These are phyloP conservation scores for Aphanomyces stellatus DNA, from an alignment of 352 stramenopile species.

Conservation along the genomic window DNA sequence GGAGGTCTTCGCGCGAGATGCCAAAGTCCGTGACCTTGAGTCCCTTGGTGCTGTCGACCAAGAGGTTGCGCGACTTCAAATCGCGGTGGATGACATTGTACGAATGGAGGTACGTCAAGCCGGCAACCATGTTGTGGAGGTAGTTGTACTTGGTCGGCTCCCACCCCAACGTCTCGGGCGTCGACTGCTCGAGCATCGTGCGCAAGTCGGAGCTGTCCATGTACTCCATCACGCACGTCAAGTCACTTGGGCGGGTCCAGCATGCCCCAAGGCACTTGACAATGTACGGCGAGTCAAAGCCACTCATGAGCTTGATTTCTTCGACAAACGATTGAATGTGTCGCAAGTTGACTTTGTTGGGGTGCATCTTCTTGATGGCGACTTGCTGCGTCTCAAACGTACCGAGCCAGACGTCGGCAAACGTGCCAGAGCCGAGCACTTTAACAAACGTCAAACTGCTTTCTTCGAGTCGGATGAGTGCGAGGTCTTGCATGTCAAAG, in stretches of 20 bases:
- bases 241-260: background rate
- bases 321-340: background rate
- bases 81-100: conserved; percentile 6
- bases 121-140: background rate
- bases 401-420: conserved; percentile 2
- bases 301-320: conserved; percentile 11
- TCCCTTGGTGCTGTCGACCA: conserved; percentile 5
- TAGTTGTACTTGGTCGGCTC: background rate
- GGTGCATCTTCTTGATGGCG: conserved; percentile 9
- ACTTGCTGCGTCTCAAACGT: background rate
- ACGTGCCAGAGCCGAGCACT: background rate
- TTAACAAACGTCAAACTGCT: background rate
- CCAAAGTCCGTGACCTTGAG: conserved; percentile 16
- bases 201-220: background rate
- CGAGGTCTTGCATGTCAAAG: background rate
- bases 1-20: background rate
- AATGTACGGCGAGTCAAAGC: conserved; percentile 16
- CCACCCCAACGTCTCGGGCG: background rate
- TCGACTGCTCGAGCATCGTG: background rate
- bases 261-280: background rate
- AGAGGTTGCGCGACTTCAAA: conserved; percentile 9
- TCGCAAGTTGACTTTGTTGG: background rate
- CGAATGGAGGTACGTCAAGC: background rate
- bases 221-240: background rate
- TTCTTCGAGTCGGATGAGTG: background rate